Base-by-base conservation (phyloP, 1,139 yeast genomes). In the Wickerhamiella pararugosa region DNA sequence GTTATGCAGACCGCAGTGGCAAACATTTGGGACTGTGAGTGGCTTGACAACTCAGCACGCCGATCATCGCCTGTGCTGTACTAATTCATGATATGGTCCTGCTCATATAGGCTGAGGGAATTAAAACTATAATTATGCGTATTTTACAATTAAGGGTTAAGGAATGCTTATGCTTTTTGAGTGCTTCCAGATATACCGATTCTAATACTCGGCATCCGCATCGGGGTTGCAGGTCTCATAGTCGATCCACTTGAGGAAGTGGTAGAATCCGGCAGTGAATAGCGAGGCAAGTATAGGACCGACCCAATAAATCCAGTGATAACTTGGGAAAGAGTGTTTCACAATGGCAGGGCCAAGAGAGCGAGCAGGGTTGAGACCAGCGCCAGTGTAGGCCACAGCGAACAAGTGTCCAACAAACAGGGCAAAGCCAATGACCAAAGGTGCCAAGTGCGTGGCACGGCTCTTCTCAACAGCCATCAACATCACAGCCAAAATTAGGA, bases 251-350 rank as follows among this genome's bases (percentile, higher is more conserved):
- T 75, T 78, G 65, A 83, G 66, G 43, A 75, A 50, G 60, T 76
- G 71, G 78, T 82, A 81, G 53, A 81, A 67, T 49, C 69, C 73
- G 51, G 71, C 74, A 32, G 94, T 79, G 53, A 82, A 59, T 43
- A 68, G 50, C 5, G 90, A 65, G 50, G 93, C 94, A 47, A 80
- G 56, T 44, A 76, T 53, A 48, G 94, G 94, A 46, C 94, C 94
- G 45, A 84, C 73, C 92, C 93, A 82, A 70, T 84, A 84, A 51
- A 84, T 82, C 94, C 94, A 84, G 69, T 76, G 86, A 65, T 84
- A 83, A 55, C 59, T 62, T 35, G 94, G 93, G 77, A 84, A 84
- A 32, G 72, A 66, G 46, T 63, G 66, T 45, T 72, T 71, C 45
- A 87, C 93, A 47, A 82, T 69, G 59, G 78, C 72, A 43, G 94